A percentile compares a stretch with the other conserved stretches of the same genome.
Evolutionary conservation across 371 early-diverging fungal genomes (phyloP).

Genomic region (Chytridiales sp.): DNA sequence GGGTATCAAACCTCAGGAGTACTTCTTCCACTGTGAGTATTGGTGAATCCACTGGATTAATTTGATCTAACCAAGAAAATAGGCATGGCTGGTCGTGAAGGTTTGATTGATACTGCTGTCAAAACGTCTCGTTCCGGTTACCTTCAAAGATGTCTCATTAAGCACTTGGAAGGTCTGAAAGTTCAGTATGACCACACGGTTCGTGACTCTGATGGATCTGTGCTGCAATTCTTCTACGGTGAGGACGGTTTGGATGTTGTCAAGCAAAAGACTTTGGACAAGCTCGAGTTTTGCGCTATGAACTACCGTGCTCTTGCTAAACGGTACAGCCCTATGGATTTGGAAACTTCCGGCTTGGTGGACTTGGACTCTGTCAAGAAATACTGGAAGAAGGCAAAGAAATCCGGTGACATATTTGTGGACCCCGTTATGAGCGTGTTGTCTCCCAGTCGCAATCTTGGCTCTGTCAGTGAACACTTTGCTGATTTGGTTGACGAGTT

Average conservation of each 20-base stretch:
- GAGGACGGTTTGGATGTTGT: constrained; percentile 99
- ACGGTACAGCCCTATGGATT: constrained; percentile 76
- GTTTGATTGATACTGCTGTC: constrained; percentile 99
- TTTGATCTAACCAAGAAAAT: constrained; percentile 36
- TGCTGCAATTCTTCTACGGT: constrained; percentile 98
- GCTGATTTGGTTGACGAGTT: constrained; percentile 57
- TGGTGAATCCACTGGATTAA: background rate
- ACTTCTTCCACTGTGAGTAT: constrained; percentile 61
- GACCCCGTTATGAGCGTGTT: constrained; percentile 75
- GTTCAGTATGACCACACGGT: constrained; percentile 98
- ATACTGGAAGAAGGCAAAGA: constrained; percentile 67
- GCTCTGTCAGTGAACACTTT: constrained; percentile 89
- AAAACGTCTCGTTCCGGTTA: constrained; percentile 99
- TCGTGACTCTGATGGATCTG: constrained; percentile 89
- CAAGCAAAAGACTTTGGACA: constrained; percentile 86
- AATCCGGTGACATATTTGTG: constrained; percentile 53
- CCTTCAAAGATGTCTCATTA: constrained; percentile 99
- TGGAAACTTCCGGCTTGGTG: constrained; percentile 57
- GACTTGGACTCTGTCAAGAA: constrained; percentile 76
- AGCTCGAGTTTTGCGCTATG: constrained; percentile 92
- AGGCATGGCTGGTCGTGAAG: constrained; percentile 99
- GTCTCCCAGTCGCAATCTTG: constrained; percentile 82
- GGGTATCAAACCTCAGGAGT: constrained; percentile 94
- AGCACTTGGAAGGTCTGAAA: constrained; percentile 96
- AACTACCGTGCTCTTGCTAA: constrained; percentile 82